Evolutionary conservation across 2,329 filamentous ascomycete genomes (phyloP).

Genomic region (Paecilomyces sp.): DNA sequence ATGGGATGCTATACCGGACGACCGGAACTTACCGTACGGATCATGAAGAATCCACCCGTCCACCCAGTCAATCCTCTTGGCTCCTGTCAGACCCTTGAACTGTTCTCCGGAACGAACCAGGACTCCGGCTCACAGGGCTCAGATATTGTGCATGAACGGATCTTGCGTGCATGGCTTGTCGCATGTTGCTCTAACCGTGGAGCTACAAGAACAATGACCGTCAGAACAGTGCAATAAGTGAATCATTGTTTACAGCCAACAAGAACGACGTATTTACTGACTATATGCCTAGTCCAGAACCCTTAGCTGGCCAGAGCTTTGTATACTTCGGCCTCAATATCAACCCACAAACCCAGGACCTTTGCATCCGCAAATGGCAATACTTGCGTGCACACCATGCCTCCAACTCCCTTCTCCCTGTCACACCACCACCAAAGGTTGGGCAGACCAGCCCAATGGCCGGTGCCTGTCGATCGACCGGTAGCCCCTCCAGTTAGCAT

Average conservation of each 20-base stretch:
- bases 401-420: slow-evolving; percentile 51
- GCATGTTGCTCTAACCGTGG: not conserved
- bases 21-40: not conserved
- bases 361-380: slow-evolving; percentile 42
- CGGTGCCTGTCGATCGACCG: slow-evolving; percentile 46
- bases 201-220: not conserved
- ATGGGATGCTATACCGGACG: not conserved
- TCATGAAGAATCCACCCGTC: not conserved
- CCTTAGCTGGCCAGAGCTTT: slow-evolving; percentile 8
- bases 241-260: not conserved
- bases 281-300: not conserved
- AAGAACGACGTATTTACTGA: not conserved
- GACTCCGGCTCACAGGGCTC: not conserved
- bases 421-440: slow-evolving; percentile 61
- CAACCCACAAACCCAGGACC: slow-evolving; percentile 35
- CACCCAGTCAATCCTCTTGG: not conserved
- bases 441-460: slow-evolving; percentile 52
- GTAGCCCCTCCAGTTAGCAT: slow-evolving; percentile 48
- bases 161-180: not conserved
- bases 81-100: not conserved
- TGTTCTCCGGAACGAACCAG: not conserved
- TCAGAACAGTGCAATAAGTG: not conserved
- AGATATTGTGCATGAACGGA: not conserved
- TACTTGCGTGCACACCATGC: slow-evolving; percentile 45
- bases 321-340: slow-evolving; percentile 36